Conservation (phyloP, 176 grass and related monocot genomes). For the Carex parvula region DNA sequence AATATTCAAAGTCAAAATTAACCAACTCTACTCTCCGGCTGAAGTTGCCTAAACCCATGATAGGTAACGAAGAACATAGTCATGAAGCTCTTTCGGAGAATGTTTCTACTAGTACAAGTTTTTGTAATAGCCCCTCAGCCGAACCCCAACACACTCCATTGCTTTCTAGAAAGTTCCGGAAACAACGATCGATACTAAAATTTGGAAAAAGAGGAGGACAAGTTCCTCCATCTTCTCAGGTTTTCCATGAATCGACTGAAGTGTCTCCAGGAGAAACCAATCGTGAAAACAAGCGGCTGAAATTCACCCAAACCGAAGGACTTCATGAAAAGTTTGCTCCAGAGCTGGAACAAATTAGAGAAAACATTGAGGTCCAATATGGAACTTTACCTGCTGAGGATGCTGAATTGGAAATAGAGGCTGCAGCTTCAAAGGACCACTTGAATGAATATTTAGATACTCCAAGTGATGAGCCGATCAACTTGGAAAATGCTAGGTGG, state of each 20-base stretch:
- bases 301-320: conserved; percentile 13
- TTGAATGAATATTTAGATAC: neutral
- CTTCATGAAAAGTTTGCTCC: conserved; percentile 31
- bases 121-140: neutral
- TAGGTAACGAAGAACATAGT: neutral
- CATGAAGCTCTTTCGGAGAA: neutral
- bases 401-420: conserved; percentile 10
- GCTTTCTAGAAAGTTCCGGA: conserved; percentile 53
- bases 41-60: conserved; percentile 52
- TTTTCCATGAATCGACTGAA: conserved; percentile 32
- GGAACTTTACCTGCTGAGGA: conserved; percentile 3
- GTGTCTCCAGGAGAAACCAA: conserved; percentile 25
- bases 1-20: conserved; percentile 35
- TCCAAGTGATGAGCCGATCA: conserved; percentile 3
- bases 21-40: conserved; percentile 19
- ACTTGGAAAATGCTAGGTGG: neutral
- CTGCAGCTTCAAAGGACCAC: neutral
- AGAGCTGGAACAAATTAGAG: conserved; percentile 38
- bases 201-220: conserved; percentile 33
- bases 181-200: conserved; percentile 55
- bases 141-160: conserved; percentile 2
- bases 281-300: conserved; percentile 40
- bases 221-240: conserved; percentile 33
- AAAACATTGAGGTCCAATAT: conserved; percentile 27
- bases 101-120: neutral